phyloP scores from a whole-genome alignment of 2,329 filamentous ascomycete species.

The Nemania sp. region DNA sequence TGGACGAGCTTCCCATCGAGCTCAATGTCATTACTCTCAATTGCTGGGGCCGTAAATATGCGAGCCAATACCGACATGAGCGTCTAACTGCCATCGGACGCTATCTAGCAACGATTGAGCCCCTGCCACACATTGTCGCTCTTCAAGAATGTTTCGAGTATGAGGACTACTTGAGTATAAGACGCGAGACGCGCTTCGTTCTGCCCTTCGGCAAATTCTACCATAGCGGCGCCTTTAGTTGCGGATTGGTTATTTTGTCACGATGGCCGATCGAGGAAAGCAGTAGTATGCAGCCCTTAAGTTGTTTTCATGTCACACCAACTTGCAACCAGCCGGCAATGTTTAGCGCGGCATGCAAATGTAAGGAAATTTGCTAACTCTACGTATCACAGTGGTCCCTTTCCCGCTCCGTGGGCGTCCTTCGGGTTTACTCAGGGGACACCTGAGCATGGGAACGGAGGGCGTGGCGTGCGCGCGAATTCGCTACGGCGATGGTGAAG shows the following conservation, averaged over 20 bases:
- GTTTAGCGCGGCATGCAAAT: no score
- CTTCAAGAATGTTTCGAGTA: conserved; percentile 95
- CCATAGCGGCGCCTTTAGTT: conserved; percentile 83
- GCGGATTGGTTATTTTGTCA: conserved; percentile 84
- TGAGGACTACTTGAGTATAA: conserved; percentile 79
- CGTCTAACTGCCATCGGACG: conserved; percentile 83
- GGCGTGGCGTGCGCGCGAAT: conserved; percentile 85
- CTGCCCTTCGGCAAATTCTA: conserved; percentile 95
- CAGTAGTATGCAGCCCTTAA: conserved; percentile 42
- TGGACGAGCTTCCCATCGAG: conserved; percentile 50
- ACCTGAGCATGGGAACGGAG: conserved; percentile 90
- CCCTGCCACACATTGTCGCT: conserved; percentile 82
- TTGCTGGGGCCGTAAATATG: conserved; percentile 93
- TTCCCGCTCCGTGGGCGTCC: conserved; percentile 94
- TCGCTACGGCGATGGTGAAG: conserved; percentile 64
- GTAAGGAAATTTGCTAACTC: conserved; percentile 12
- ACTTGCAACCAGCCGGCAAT: no score
- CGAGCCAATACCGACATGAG: conserved; percentile 75
- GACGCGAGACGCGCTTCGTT: conserved; percentile 69
- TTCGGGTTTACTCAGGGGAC: conserved; percentile 89
- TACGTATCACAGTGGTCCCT: conserved; percentile 61
- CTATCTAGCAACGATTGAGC: conserved; percentile 69
- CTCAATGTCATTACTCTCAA: conserved; percentile 88
- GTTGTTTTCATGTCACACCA: background rate
- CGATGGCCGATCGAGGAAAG: conserved; percentile 92